Conservation (phyloP, 495 filamentous ascomycete species). For the Cercophora newfieldiana region DNA sequence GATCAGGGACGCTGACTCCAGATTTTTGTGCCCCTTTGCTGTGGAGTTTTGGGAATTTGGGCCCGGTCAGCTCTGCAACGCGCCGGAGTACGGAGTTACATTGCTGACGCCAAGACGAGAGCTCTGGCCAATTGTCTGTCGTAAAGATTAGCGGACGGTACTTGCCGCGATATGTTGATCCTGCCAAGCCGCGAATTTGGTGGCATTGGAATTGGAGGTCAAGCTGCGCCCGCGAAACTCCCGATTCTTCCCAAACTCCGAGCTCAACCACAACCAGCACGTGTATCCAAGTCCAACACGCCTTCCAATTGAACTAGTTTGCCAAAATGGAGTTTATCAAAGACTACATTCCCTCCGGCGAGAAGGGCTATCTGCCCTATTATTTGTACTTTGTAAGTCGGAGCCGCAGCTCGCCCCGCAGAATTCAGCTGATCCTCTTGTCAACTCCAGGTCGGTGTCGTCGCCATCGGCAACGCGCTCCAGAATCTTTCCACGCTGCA, state of each 20-base stretch:
- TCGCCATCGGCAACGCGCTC: conserved; percentile 76
- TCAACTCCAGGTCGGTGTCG: conserved; percentile 61
- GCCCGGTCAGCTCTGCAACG: background rate
- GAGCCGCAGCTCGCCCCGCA: background rate
- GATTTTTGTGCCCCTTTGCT: background rate
- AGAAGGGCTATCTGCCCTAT: conserved; percentile 49
- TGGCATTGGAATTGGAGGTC: no score
- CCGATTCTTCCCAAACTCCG: background rate
- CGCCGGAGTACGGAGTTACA: conserved; percentile 9
- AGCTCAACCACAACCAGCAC: no score
- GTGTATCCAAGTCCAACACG: background rate
- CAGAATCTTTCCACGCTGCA: conserved; percentile 74
- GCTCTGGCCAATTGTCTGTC: background rate
- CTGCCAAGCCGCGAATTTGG: no score
- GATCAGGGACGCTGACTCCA: background rate
- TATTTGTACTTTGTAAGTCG: conserved; percentile 50
- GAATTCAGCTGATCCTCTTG: conserved; percentile 8
- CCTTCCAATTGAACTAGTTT: background rate
- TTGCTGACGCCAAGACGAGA: background rate
- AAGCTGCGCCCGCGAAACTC: background rate
- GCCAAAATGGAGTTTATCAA: conserved; percentile 40
- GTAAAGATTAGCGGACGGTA: background rate
- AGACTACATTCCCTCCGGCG: conserved; percentile 39
- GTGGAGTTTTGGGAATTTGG: conserved; percentile 5
- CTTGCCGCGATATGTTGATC: background rate